These are phyloP conservation scores for Ilex aquifolium DNA, from an alignment of 257 asterid species.

Conservation along the genomic window DNA sequence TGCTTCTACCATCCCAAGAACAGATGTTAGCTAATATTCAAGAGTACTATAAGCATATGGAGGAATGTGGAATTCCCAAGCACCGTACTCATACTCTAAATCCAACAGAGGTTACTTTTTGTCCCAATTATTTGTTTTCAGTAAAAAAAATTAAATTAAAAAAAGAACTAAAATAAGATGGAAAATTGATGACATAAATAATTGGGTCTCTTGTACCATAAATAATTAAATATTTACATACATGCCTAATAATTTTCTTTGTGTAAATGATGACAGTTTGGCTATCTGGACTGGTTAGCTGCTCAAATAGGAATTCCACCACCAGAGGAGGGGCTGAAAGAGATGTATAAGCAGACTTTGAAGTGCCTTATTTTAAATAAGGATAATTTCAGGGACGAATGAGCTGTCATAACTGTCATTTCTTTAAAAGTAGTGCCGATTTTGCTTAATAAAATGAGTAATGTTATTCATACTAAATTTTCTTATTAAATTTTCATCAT, in stretches of 20 bases:
- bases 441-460: no score
- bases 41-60: background rate
- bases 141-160: no score
- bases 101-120: background rate
- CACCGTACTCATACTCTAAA: background rate
- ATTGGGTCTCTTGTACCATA: background rate
- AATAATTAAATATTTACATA: background rate
- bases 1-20: background rate
- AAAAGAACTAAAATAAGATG: no score
- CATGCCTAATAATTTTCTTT: background rate
- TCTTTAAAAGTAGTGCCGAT: no score
- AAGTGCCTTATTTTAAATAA: background rate
- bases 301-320: slow-evolving; percentile 7
- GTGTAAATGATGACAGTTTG: background rate
- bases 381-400: slow-evolving; percentile 3
- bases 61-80: background rate
- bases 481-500: no score
- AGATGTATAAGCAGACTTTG: background rate
- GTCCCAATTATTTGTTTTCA: background rate
- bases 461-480: background rate
- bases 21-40: background rate
- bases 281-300: slow-evolving; percentile 12
- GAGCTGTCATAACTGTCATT: no score
- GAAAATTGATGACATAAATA: no score
- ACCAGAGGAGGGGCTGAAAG: background rate